phyloP scores from a whole-genome alignment of 106 monocot genomes.

The Apostasia shenzhenica region DNA sequence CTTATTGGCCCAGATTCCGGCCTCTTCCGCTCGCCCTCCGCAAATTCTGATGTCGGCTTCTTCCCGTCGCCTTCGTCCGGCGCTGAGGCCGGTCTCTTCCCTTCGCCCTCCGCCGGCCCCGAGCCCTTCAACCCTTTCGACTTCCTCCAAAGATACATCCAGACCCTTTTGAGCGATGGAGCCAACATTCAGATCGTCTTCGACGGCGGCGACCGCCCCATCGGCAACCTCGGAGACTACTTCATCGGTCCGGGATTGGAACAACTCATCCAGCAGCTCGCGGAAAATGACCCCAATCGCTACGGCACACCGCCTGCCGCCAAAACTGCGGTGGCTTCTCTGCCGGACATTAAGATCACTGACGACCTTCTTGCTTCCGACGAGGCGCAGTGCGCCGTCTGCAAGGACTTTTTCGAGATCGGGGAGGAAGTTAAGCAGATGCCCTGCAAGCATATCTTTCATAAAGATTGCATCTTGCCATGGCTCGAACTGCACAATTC shows the following conservation, averaged over 20 bases:
- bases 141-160: constrained; percentile 48
- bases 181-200: constrained; percentile 79
- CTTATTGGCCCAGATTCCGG: constrained; percentile 17
- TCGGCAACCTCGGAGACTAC: constrained; percentile 76
- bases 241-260: constrained; percentile 79
- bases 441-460: constrained; percentile 91
- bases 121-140: constrained; percentile 30
- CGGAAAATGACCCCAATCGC: constrained; percentile 89
- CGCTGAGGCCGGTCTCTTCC: constrained; percentile 1
- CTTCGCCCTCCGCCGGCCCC: constrained; percentile 9
- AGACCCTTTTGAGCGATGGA: constrained; percentile 33
- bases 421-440: constrained; percentile 64
- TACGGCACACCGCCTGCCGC: constrained; percentile 89
- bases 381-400: constrained; percentile 80
- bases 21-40: constrained; percentile 1
- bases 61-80: constrained; percentile 6
- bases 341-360: constrained; percentile 49
- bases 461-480: constrained; percentile 75
- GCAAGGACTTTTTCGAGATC: constrained; percentile 79
- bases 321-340: constrained; percentile 39
- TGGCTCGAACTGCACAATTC: constrained; percentile 93
- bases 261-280: constrained; percentile 80
- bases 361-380: constrained; percentile 32
- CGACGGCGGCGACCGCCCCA: constrained; percentile 61
- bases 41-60: not conserved